Evolutionary conservation across 352 stramenopile genomes (phyloP).

Genomic region (Globisporangium spinosum): DNA sequence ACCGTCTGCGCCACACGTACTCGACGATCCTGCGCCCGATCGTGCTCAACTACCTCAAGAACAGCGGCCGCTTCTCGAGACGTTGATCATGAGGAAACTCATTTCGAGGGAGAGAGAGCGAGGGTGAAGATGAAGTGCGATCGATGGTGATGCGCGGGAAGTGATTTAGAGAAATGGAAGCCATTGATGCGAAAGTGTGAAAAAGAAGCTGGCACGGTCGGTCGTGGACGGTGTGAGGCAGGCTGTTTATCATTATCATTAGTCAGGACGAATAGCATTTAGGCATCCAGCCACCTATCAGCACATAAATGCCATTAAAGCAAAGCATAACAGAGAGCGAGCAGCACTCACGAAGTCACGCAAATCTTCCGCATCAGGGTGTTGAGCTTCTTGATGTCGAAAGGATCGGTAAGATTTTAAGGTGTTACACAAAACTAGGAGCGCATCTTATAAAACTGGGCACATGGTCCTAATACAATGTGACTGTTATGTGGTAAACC

Average conservation of each 20-base stretch:
- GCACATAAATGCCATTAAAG: background rate
- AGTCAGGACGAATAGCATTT: background rate
- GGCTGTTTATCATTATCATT: background rate
- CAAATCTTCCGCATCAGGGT: background rate
- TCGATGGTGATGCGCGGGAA: background rate
- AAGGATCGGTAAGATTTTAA: background rate
- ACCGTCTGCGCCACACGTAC: constrained; percentile 74
- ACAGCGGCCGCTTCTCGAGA: constrained; percentile 54
- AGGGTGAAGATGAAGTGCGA: background rate
- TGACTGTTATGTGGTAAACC: background rate
- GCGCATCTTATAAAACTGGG: background rate
- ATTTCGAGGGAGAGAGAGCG: constrained; percentile 1
- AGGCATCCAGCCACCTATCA: background rate
- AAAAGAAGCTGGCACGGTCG: background rate
- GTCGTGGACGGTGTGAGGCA: background rate
- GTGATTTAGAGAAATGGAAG: background rate
- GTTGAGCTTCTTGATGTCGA: background rate
- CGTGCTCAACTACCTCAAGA: constrained; percentile 75
- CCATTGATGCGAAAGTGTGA: background rate
- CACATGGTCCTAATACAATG: background rate
- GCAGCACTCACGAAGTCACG: background rate
- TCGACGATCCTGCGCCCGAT: constrained; percentile 74
- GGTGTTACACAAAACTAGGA: background rate
- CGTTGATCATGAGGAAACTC: constrained; percentile 19
- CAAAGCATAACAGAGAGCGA: background rate